Conservation (phyloP, 2,329 filamentous ascomycete genomes). For the Aspergillus sojae region DNA sequence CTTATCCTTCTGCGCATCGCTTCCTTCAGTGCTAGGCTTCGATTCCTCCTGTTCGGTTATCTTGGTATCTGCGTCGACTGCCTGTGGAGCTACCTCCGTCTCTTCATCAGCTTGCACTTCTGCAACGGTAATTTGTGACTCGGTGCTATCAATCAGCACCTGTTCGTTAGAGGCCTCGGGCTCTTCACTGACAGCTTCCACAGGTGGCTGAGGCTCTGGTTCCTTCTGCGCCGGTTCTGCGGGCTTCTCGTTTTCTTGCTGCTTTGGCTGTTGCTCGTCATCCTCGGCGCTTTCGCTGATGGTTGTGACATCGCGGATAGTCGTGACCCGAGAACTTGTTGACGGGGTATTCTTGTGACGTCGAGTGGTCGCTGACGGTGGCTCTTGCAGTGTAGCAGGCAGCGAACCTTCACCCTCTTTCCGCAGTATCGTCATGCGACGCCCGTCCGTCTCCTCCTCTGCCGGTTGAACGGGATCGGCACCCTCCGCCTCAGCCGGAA, state of each 20-base stretch:
- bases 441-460: conserved; percentile 30
- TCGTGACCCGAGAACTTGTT: conserved; percentile 75
- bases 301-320: conserved; percentile 72
- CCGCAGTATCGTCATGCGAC: conserved; percentile 40
- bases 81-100: conserved; percentile 2
- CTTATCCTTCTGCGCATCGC: not conserved
- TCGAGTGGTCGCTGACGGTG: conserved; percentile 71
- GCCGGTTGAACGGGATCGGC: conserved; percentile 56
- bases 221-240: conserved; percentile 10
- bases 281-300: conserved; percentile 85
- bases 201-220: conserved; percentile 17
- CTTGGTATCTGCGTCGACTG: conserved; percentile 14
- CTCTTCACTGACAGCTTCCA: conserved; percentile 15
- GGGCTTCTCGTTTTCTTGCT: conserved; percentile 19
- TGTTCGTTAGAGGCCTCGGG: conserved; percentile 5
- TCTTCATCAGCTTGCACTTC: conserved; percentile 24
- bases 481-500: conserved; percentile 90
- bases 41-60: conserved; percentile 4
- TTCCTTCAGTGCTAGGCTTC: not conserved
- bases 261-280: conserved; percentile 44
- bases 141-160: conserved; percentile 11
- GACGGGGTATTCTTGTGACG: conserved; percentile 82
- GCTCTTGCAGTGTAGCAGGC: conserved; percentile 27
- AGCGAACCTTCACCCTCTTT: conserved; percentile 33
- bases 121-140: conserved; percentile 22